Base-by-base conservation (phyloP, 805 yeast genomes). In the Metschnikowia similis region DNA sequence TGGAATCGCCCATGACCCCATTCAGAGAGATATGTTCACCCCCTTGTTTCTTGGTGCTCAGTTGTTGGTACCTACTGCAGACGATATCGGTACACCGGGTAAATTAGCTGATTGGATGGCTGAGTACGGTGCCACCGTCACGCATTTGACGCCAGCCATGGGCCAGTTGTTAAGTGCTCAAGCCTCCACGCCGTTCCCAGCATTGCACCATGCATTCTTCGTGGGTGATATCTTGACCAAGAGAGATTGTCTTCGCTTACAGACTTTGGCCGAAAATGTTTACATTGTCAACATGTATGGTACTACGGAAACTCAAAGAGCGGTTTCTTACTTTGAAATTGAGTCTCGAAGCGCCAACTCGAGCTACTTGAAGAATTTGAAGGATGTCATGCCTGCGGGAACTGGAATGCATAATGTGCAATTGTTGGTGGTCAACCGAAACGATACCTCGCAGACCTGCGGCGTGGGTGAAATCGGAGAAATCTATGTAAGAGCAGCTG, bases 401-500 rank as follows among this genome's bases (percentile, higher is more conserved):
- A 85, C 82, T 60, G 99, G 99, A 67, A 94, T 94, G 99, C 69
- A 79, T 51, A 91, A 94, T 63, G 99, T 94, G 37, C 99, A 94
- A 67, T 74, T 94, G 51, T 76, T 95, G 50, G 96, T 94, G 52
- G 97, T 94, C 37, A 94, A 95, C 74, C 79, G 98, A 66, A 76
- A 87, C 61, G 96, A 92, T 61, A 80, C 87, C 51, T 79, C 89
- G 16, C 95, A 89, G 70, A 82, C 94, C 7, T 94, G 99, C 75
- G 99, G 97, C 69, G 90, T 94, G 56, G 99, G 99, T 58, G 99
- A 94, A 70, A 94, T 94, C 53, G 99, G 99, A 63, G 99, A 94
- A 68, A 91, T 94, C 55, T 94, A 94, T 64, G 98, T 95, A 9
- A 84, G 99, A 65, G 99, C 99, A 36, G 99, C 89, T 50, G 99